These are phyloP conservation scores for Arthroderma uncinatum DNA, from an alignment of 2,329 filamentous ascomycete species.

Conservation along the genomic window DNA sequence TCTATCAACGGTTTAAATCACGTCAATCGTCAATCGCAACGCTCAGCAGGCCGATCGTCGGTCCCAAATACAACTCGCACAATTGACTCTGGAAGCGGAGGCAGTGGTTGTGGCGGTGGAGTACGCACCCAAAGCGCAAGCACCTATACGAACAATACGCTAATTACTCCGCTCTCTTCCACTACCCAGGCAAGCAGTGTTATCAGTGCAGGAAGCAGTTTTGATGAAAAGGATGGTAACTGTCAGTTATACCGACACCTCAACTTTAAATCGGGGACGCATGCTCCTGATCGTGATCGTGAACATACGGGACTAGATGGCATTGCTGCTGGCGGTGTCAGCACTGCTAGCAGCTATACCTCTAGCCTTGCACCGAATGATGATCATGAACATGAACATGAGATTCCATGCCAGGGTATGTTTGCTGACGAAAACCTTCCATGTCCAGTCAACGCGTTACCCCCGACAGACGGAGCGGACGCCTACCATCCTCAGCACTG, in stretches of 20 bases:
- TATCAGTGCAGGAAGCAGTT: conserved; percentile 29
- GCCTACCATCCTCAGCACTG: not conserved
- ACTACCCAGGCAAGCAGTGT: conserved; percentile 38
- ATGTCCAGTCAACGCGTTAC: not conserved
- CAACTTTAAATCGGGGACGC: not conserved
- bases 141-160: conserved; percentile 31
- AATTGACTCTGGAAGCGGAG: conserved; percentile 18
- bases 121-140: conserved; percentile 31
- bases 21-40: conserved; percentile 14
- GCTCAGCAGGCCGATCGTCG: conserved; percentile 27
- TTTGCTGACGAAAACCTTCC: not conserved
- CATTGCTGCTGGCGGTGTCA: not conserved
- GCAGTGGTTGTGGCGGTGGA: conserved; percentile 18
- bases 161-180: conserved; percentile 32
- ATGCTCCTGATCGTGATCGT: not conserved
- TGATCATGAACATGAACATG: not conserved
- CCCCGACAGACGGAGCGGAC: not conserved
- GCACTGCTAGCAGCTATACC: not conserved
- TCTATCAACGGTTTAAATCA: not conserved
- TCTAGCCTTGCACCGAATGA: not conserved
- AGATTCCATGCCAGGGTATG: not conserved
- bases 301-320: not conserved
- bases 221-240: conserved; percentile 28
- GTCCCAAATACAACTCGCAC: conserved; percentile 27
- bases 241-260: conserved; percentile 14